Evolutionary conservation across 1,284 basidiomycete genomes (phyloP).

Genomic region (Boletus semigastroideus): DNA sequence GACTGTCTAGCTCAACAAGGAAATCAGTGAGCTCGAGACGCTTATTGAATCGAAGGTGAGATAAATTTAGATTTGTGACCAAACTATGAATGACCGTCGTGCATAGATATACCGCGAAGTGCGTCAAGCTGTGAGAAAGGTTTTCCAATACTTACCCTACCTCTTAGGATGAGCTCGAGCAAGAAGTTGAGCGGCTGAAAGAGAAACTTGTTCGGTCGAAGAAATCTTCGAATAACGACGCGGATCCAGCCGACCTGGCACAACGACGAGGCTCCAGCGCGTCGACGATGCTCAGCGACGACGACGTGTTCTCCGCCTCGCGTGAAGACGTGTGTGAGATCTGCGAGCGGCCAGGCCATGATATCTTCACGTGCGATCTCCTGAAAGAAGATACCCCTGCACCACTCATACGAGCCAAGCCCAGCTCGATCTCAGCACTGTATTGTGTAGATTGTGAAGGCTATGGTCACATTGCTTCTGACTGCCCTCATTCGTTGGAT

Average conservation of each 20-base stretch:
- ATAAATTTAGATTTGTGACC: not conserved
- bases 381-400: slow-evolving; percentile 41
- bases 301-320: slow-evolving; percentile 17
- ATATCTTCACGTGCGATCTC: slow-evolving; percentile 77
- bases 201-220: slow-evolving; percentile 60
- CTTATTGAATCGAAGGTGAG: slow-evolving; percentile 85
- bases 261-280: slow-evolving; percentile 29
- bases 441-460: slow-evolving; percentile 80
- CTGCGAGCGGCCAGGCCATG: slow-evolving; percentile 79
- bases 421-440: slow-evolving; percentile 33
- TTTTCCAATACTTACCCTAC: slow-evolving; percentile 4
- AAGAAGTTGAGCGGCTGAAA: slow-evolving; percentile 75
- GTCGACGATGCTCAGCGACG: slow-evolving; percentile 23
- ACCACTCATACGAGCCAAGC: slow-evolving; percentile 8
- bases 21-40: slow-evolving; percentile 86
- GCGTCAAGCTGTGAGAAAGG: slow-evolving; percentile 14
- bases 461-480: slow-evolving; percentile 63
- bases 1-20: slow-evolving; percentile 72
- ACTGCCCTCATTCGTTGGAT: slow-evolving; percentile 79
- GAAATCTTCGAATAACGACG: slow-evolving; percentile 54
- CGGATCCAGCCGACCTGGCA: slow-evolving; percentile 38
- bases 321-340: slow-evolving; percentile 69
- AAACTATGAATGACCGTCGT: slow-evolving; percentile 11
- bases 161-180: slow-evolving; percentile 81
- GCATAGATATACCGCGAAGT: slow-evolving; percentile 86